Conservation (phyloP, 2,329 filamentous ascomycete species). For the Fusarium sp. region DNA sequence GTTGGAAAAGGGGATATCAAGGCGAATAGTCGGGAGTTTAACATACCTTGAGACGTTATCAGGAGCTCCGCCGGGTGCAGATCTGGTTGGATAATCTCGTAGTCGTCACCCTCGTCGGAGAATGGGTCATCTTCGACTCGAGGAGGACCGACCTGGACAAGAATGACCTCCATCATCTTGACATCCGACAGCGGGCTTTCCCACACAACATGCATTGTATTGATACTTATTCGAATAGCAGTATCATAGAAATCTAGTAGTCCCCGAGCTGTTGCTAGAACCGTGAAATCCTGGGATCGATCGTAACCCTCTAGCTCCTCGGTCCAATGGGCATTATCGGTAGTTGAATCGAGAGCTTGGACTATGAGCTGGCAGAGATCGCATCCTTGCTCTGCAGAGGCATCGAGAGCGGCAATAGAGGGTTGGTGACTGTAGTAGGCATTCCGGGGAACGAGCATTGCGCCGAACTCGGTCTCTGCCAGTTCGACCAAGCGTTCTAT, state of each 20-base stretch:
- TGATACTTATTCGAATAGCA: neutral
- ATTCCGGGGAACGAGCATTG: neutral
- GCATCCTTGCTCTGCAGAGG: neutral
- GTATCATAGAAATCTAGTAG: neutral
- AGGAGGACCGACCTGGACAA: neutral
- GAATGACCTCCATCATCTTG: neutral
- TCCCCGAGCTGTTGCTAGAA: neutral
- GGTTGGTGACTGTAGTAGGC: neutral
- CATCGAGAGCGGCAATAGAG: neutral
- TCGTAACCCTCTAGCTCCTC: neutral
- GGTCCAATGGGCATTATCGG: neutral
- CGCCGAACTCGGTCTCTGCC: neutral
- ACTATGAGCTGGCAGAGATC: slow-evolving; percentile 1
- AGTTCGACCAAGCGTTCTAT: neutral
- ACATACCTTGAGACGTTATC: neutral
- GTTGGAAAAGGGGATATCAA: neutral
- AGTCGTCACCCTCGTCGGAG: neutral
- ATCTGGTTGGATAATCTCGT: slow-evolving; percentile 1
- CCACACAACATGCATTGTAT: neutral
- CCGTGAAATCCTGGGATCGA: neutral
- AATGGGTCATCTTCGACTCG: neutral
- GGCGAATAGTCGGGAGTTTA: neutral
- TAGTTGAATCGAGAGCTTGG: neutral
- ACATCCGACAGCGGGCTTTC: neutral
- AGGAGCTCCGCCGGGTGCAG: neutral